phyloP scores from a whole-genome alignment of 768 basidiomycete species.

The Termitomyces eurrhizus region DNA sequence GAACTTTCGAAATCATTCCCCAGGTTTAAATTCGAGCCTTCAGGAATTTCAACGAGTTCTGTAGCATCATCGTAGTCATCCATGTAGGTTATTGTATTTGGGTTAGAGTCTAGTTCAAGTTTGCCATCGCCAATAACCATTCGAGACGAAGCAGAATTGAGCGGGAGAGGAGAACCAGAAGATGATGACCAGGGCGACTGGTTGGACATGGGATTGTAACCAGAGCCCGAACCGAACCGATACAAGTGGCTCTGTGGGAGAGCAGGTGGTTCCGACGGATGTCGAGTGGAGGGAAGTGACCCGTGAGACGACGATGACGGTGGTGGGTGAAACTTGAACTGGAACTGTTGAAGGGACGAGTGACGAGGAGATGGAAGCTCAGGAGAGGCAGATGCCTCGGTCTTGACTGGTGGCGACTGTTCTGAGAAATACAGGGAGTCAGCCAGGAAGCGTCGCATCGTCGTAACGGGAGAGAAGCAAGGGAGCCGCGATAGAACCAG shows the following conservation, averaged over 20 bases:
- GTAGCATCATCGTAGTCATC: constrained; percentile 62
- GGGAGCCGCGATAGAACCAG: constrained; percentile 6
- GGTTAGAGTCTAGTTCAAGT: constrained; percentile 16
- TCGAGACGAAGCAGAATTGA: constrained; percentile 12
- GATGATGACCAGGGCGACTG: constrained; percentile 26
- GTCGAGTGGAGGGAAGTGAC: constrained; percentile 31
- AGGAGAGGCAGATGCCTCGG: constrained; percentile 40
- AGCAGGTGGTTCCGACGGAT: constrained; percentile 25
- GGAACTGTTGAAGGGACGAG: constrained; percentile 31
- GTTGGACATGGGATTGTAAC: constrained; percentile 20
- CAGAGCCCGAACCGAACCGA: constrained; percentile 27
- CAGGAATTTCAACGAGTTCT: constrained; percentile 47
- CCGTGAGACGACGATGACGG: constrained; percentile 28
- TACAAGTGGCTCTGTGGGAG: constrained; percentile 28
- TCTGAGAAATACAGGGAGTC: constrained; percentile 17
- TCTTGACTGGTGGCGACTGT: constrained; percentile 32
- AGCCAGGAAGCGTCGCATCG: constrained; percentile 21
- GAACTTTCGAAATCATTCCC: constrained; percentile 14
- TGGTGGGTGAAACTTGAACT: constrained; percentile 32
- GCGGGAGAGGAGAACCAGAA: constrained; percentile 18
- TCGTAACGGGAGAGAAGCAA: constrained; percentile 12
- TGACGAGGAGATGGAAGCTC: constrained; percentile 32
- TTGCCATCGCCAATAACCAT: constrained; percentile 15
- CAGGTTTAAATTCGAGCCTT: constrained; percentile 18
- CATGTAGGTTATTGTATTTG: constrained; percentile 38